phyloP scores from a whole-genome alignment of 768 basidiomycete species.

The Mycena polygramma region DNA sequence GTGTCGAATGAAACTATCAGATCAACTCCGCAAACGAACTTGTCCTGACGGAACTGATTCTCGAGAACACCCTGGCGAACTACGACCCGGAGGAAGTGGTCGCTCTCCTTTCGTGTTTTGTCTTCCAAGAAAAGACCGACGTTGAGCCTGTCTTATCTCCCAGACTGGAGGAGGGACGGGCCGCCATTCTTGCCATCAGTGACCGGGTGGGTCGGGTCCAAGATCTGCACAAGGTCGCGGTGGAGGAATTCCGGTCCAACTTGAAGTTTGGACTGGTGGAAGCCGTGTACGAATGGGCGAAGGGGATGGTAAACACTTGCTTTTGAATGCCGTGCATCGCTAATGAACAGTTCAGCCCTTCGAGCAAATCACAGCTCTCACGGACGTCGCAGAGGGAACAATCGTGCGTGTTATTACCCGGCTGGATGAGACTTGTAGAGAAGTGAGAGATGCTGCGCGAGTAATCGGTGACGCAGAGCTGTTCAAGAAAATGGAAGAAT shows the following conservation, averaged over 20 bases:
- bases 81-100: conserved; percentile 98
- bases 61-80: conserved; percentile 92
- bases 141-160: conserved; percentile 85
- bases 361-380: conserved; percentile 91
- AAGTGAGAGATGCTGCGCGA: conserved; percentile 96
- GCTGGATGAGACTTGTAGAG: conserved; percentile 95
- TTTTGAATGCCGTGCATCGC: background rate
- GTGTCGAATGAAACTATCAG: conserved; percentile 54
- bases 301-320: conserved; percentile 86
- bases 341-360: conserved; percentile 76
- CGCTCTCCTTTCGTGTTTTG: conserved; percentile 94
- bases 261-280: conserved; percentile 95
- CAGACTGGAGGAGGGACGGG: conserved; percentile 84
- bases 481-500: conserved; percentile 98
- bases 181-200: conserved; percentile 81
- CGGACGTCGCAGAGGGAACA: conserved; percentile 96
- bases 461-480: conserved; percentile 97
- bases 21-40: conserved; percentile 99
- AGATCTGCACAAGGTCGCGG: conserved; percentile 80
- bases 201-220: conserved; percentile 87
- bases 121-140: conserved; percentile 99
- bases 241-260: conserved; percentile 80
- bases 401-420: conserved; percentile 97
- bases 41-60: conserved; percentile 94
- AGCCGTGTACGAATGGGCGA: conserved; percentile 99